Base-by-base conservation (phyloP, 192 early-diverging fungal genomes). In the Coemansia sp. region DNA sequence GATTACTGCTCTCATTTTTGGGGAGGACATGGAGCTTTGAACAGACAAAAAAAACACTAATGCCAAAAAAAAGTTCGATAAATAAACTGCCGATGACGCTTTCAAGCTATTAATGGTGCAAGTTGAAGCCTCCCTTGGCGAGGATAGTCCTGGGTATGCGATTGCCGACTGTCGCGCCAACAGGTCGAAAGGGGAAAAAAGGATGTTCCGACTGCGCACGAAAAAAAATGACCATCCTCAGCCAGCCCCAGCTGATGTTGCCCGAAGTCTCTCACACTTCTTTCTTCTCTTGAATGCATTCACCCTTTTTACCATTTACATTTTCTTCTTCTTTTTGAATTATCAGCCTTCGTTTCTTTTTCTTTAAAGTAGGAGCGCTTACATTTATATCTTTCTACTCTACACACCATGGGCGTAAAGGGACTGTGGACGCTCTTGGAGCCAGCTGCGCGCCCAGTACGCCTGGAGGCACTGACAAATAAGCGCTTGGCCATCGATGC, bases 401-500 rank as follows among this genome's bases (percentile, higher is more conserved):
- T 43, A 35, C 33, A 17, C 37, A 62, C 6, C 62, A 98, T 96
- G 97, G 96, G 96, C 59, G 97, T 99, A 62, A 94, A 98, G 80
- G 91, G 91, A 35, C 87, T 99, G 23, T 99, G 97, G 97, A 73
- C 82, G 55, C 85, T 99, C 28, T 67, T 98, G 26, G 88, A 93
- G 63, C 93, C 94, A 4, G 87, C 87, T 11, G 89, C 89, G 30
- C 85, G 92, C 60, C 92, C 91, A 17, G 86, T 92, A 44, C 84
- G 89, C 30, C 76, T 99, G 26, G 97, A 99, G 17, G 82, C 88
- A 17, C 77, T 99, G 32, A 70, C 82, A 6, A 88, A 91, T 66
- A 90, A 90, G 67, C 77, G 84, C 28, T 75, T 99, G 58, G 96
- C 95, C 3, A 87, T 99, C 26, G 96, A 98, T 82, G 98, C 96